A percentile compares a stretch with the other conserved stretches of the same genome.
Evolutionary conservation across 2,329 filamentous ascomycete species (phyloP).

Genomic region (Colletotrichum sp.): DNA sequence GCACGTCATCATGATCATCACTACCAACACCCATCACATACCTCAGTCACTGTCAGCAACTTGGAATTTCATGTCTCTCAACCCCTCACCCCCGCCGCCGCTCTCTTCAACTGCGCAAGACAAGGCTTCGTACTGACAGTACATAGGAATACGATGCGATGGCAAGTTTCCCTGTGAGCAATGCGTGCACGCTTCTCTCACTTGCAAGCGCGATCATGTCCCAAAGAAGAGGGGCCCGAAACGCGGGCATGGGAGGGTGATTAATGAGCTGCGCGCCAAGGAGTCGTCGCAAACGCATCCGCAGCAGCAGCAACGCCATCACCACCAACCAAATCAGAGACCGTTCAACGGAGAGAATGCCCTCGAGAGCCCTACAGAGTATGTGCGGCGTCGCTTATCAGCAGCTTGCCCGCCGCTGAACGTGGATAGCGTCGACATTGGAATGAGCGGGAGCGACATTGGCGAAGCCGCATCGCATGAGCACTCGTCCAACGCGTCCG

Average conservation of each 20-base stretch:
- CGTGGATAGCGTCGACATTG: slow-evolving; percentile 19
- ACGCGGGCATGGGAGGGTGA: slow-evolving; percentile 65
- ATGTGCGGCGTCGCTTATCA: slow-evolving; percentile 23
- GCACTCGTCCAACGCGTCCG: slow-evolving; percentile 22
- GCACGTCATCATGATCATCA: slow-evolving; percentile 11
- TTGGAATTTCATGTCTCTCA: not conserved
- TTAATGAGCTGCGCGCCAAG: slow-evolving; percentile 62
- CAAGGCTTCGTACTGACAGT: not conserved
- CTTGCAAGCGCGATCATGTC: slow-evolving; percentile 69
- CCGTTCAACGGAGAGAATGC: slow-evolving; percentile 15
- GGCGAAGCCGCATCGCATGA: slow-evolving; percentile 10
- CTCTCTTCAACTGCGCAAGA: not conserved
- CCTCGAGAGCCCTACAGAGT: slow-evolving; percentile 38
- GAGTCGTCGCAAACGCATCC: slow-evolving; percentile 39
- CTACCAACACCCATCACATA: not conserved
- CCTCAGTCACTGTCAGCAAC: not conserved
- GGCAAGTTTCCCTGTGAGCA: slow-evolving; percentile 62
- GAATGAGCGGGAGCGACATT: slow-evolving; percentile 18
- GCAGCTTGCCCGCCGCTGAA: slow-evolving; percentile 23
- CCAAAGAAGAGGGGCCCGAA: slow-evolving; percentile 70
- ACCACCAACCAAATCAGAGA: not conserved
- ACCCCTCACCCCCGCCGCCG: not conserved
- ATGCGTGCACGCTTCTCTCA: slow-evolving; percentile 61
- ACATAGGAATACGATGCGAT: slow-evolving; percentile 48
- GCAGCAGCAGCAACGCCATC: slow-evolving; percentile 40